Percentiles rank a stretch among this genome's conserved stretches.
These are phyloP conservation scores for Annulohypoxylon stygium DNA, from an alignment of 495 filamentous ascomycete species.

Conservation along the genomic window DNA sequence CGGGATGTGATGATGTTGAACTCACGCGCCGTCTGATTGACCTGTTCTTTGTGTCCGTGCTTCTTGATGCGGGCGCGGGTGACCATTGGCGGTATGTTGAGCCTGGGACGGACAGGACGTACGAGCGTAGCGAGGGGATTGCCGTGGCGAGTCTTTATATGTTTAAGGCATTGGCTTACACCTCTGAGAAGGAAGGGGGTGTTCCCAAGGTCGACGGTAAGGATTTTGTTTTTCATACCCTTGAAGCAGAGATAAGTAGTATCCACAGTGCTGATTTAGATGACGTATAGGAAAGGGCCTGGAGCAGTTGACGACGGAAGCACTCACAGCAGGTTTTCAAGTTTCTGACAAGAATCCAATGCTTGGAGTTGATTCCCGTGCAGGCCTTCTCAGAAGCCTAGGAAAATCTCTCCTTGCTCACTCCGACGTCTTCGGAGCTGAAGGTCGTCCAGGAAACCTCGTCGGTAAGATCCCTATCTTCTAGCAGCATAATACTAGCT, in stretches of 20 bases:
- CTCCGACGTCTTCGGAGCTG: slow-evolving; percentile 6
- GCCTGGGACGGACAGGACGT: slow-evolving; percentile 84
- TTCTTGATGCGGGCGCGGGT: slow-evolving; percentile 88
- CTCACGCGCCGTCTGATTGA: slow-evolving; percentile 81
- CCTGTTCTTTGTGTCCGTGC: slow-evolving; percentile 87
- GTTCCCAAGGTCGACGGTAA: slow-evolving; percentile 24
- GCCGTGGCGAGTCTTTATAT: slow-evolving; percentile 95
- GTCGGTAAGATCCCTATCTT: slow-evolving; percentile 8
- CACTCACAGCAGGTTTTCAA: not conserved
- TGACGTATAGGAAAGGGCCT: slow-evolving; percentile 1
- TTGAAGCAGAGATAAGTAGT: no score
- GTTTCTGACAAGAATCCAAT: slow-evolving; percentile 2
- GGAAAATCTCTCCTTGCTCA: slow-evolving; percentile 9
- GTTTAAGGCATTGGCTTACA: slow-evolving; percentile 72
- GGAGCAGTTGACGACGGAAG: slow-evolving; percentile 7
- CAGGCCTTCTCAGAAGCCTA: slow-evolving; percentile 13
- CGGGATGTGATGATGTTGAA: slow-evolving; percentile 73
- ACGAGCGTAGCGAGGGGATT: slow-evolving; percentile 88
- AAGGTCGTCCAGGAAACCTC: slow-evolving; percentile 22
- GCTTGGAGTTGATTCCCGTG: slow-evolving; percentile 4
- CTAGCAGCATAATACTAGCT: not conserved
- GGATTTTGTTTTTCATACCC: not conserved
- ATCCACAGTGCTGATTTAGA: not conserved
- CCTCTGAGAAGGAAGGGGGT: not conserved
- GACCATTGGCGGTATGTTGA: slow-evolving; percentile 88